phyloP scores from a whole-genome alignment of 345 rosid genomes.

The Camelina laxa region DNA sequence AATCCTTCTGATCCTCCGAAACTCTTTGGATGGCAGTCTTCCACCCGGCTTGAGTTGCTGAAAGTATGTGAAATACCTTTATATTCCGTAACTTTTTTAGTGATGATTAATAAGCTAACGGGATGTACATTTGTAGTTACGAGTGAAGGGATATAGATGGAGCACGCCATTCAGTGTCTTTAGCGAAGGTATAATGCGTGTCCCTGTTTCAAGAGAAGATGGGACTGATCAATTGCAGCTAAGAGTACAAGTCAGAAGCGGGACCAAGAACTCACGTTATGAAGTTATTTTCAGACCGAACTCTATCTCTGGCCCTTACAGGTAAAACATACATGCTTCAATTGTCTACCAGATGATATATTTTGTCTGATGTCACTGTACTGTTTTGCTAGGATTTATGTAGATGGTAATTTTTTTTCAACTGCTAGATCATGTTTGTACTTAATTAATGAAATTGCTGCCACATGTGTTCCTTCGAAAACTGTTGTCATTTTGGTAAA shows the following conservation, averaged over 20 bases:
- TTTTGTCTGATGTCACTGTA: conserved; percentile 24
- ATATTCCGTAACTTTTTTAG: neutral
- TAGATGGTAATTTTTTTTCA: neutral
- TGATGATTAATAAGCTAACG: conserved; percentile 25
- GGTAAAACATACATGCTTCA: conserved; percentile 53
- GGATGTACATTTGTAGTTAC: conserved; percentile 55
- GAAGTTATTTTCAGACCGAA: conserved; percentile 92
- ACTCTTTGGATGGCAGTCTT: conserved; percentile 76
- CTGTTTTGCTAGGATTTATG: conserved; percentile 13
- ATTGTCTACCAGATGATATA: conserved; percentile 23
- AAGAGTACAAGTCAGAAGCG: conserved; percentile 87
- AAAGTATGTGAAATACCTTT: conserved; percentile 59
- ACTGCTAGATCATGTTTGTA: conserved; percentile 29
- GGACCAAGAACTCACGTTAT: conserved; percentile 81
- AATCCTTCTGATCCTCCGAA: conserved; percentile 89
- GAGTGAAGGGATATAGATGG: conserved; percentile 82
- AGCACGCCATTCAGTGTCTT: conserved; percentile 83
- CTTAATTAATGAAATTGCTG: neutral
- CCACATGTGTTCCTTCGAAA: conserved; percentile 11
- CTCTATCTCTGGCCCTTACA: conserved; percentile 87
- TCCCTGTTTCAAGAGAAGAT: conserved; percentile 59
- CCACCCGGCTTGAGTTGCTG: conserved; percentile 65
- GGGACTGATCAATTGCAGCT: conserved; percentile 63
- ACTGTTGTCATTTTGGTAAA: conserved; percentile 10
- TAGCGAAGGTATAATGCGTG: conserved; percentile 79